Evolutionary conservation across 805 yeast species (phyloP).

Genomic region (Metschnikowia matae): DNA sequence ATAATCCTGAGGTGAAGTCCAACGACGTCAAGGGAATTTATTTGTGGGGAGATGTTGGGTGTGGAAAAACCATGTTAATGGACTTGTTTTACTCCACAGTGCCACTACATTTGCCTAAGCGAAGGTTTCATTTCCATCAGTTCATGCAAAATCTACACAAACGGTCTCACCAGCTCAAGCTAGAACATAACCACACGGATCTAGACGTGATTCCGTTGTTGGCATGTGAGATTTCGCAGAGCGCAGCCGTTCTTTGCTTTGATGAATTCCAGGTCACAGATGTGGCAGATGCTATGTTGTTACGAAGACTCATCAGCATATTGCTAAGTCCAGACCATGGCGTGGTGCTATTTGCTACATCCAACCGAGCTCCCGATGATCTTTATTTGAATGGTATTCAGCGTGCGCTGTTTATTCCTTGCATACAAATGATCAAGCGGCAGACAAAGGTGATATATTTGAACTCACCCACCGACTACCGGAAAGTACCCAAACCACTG

Average conservation of each 20-base stretch:
- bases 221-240: slow-evolving; percentile 77
- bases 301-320: slow-evolving; percentile 67
- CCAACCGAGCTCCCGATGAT: slow-evolving; percentile 93
- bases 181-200: slow-evolving; percentile 51
- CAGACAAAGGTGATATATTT: slow-evolving; percentile 74
- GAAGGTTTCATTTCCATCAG: slow-evolving; percentile 89
- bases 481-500: slow-evolving; percentile 80
- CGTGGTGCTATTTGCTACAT: slow-evolving; percentile 84
- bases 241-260: slow-evolving; percentile 78
- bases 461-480: slow-evolving; percentile 90
- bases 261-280: slow-evolving; percentile 98
- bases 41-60: slow-evolving; percentile 95
- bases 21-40: slow-evolving; percentile 73
- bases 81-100: slow-evolving; percentile 86
- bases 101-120: slow-evolving; percentile 72
- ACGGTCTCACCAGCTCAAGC: slow-evolving; percentile 70
- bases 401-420: slow-evolving; percentile 86
- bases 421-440: slow-evolving; percentile 73
- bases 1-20: slow-evolving; percentile 19
- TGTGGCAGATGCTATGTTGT: slow-evolving; percentile 97
- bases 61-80: slow-evolving; percentile 98
- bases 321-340: slow-evolving; percentile 76
- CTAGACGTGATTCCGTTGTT: slow-evolving; percentile 78
- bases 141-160: slow-evolving; percentile 94
- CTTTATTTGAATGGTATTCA: slow-evolving; percentile 92